Evolutionary conservation across 164 flowering plant genomes (phyloP).

Genomic region (Vitis cinerea): DNA sequence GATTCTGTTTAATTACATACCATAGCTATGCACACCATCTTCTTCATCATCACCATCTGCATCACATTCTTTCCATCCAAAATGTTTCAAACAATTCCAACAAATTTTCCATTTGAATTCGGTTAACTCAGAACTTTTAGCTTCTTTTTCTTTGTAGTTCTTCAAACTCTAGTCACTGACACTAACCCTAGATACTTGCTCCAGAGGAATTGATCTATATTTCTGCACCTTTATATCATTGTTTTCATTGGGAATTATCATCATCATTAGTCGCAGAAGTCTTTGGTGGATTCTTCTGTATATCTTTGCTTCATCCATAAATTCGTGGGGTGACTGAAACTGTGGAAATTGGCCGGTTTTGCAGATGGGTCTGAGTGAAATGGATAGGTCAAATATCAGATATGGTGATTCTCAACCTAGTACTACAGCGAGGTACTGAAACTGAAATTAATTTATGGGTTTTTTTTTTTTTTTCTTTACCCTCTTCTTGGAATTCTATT

Average conservation of each 20-base stretch:
- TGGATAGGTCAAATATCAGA: slow-evolving; percentile 49
- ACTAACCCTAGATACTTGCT: too few relatives aligned
- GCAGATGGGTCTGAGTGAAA: slow-evolving; percentile 61
- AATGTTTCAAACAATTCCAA: not conserved
- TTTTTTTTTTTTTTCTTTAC: too few relatives aligned
- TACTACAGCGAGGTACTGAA: slow-evolving; percentile 23
- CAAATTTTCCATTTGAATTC: not conserved
- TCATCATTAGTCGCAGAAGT: too few relatives aligned
- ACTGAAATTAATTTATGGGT: too few relatives aligned
- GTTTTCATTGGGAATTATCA: too few relatives aligned
- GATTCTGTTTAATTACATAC: not conserved
- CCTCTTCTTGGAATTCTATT: too few relatives aligned
- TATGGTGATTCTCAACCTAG: slow-evolving; percentile 53
- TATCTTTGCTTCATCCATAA: too few relatives aligned
- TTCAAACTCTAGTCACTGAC: too few relatives aligned
- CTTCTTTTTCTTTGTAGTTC: not conserved
- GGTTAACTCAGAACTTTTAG: not conserved
- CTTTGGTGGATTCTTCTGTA: too few relatives aligned
- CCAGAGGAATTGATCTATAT: too few relatives aligned
- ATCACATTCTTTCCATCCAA: not conserved
- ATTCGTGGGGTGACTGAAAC: slow-evolving; percentile 1
- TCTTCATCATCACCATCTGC: not conserved
- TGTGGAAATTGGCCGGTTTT: not conserved
- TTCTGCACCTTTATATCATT: too few relatives aligned
- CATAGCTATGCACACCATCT: not conserved